phyloP scores from a whole-genome alignment of 352 stramenopile species.

The Globisporangium radiosum region DNA sequence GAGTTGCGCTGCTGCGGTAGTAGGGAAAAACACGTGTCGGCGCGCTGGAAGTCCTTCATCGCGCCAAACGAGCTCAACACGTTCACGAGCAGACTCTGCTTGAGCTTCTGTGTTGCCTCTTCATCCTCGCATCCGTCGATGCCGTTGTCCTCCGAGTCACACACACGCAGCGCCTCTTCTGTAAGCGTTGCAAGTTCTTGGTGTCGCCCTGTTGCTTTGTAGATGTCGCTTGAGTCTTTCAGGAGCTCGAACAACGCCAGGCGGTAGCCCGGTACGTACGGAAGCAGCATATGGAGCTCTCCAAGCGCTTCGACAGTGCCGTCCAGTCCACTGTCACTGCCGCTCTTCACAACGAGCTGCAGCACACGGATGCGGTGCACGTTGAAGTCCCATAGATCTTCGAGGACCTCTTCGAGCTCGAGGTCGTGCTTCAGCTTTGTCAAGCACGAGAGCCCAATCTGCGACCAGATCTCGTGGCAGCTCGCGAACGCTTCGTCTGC shows the following conservation, averaged over 20 bases:
- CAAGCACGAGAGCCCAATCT: slow-evolving; percentile 55
- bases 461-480: slow-evolving; percentile 46
- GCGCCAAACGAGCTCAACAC: slow-evolving; percentile 42
- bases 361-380: slow-evolving; percentile 57
- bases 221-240: slow-evolving; percentile 42
- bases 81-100: slow-evolving; percentile 36
- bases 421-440: slow-evolving; percentile 57
- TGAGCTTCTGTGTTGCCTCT: slow-evolving; percentile 24
- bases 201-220: slow-evolving; percentile 23
- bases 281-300: slow-evolving; percentile 67
- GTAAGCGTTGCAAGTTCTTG: slow-evolving; percentile 35
- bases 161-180: slow-evolving; percentile 55
- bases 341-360: slow-evolving; percentile 17
- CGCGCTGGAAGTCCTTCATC: slow-evolving; percentile 41
- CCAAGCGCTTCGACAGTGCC: slow-evolving; percentile 44
- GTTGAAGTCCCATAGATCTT: slow-evolving; percentile 79
- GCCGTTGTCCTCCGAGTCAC: slow-evolving; percentile 38
- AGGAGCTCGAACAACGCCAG: slow-evolving; percentile 41
- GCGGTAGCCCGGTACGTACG: slow-evolving; percentile 47
- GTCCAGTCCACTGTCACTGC: not conserved
- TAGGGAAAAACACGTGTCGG: slow-evolving; percentile 54
- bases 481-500: slow-evolving; percentile 45
- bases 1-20: slow-evolving; percentile 27
- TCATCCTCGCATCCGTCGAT: slow-evolving; percentile 20
- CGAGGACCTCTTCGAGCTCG: slow-evolving; percentile 66